Evolutionary conservation across 139 green algal species (phyloP).

Genomic region (Micractinium sp.): DNA sequence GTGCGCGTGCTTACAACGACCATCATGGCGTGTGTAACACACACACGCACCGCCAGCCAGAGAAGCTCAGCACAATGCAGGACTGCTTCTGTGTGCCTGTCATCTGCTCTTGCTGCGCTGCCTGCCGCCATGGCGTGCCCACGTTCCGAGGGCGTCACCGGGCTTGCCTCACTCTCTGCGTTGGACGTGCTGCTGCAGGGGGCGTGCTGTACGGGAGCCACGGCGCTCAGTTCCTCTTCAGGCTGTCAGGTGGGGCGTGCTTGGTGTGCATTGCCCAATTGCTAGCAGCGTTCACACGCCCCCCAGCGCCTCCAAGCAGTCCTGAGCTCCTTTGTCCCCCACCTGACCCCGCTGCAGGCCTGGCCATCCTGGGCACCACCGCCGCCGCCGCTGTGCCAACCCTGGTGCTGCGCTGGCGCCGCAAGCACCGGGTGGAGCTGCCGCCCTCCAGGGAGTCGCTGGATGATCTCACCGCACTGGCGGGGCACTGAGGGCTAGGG

Average conservation of each 20-base stretch:
- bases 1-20: no score
- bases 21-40: no score
- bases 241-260: background rate
- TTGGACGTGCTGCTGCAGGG: background rate
- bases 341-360: background rate
- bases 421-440: background rate
- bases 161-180: background rate
- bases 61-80: no score
- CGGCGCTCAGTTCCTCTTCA: constrained; percentile 13
- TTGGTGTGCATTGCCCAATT: no score
- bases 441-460: background rate
- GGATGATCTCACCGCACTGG: background rate
- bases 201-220: constrained; percentile 20
- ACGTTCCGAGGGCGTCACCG: no score
- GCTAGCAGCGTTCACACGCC: background rate
- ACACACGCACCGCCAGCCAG: no score
- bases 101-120: no score
- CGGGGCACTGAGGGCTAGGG: background rate
- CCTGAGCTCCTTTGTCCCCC: no score
- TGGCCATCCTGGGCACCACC: constrained; percentile 4
- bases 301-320: no score
- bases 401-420: background rate
- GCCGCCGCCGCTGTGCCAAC: background rate
- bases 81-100: no score
- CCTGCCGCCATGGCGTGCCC: no score